phyloP scores from a whole-genome alignment of 2,329 filamentous ascomycete species.

The Penicillium freii region DNA sequence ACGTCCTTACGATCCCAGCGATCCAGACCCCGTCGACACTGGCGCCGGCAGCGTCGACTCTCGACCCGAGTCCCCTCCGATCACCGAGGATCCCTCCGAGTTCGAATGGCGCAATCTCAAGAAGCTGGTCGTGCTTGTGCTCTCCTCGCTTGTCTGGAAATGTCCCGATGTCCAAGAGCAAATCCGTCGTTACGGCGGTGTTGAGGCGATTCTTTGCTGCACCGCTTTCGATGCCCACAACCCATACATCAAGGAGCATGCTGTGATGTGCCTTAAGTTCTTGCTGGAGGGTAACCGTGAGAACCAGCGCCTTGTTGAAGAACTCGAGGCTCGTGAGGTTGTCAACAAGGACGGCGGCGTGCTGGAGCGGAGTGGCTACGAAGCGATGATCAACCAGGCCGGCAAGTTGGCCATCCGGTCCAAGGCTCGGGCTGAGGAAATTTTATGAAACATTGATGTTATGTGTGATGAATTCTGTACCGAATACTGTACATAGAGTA shows the following conservation, averaged over 20 bases:
- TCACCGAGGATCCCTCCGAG: slow-evolving; percentile 62
- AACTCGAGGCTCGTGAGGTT: slow-evolving; percentile 47
- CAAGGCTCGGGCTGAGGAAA: slow-evolving; percentile 27
- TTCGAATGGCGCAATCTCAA: slow-evolving; percentile 82
- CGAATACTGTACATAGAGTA: not conserved
- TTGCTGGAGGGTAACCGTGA: slow-evolving; percentile 52
- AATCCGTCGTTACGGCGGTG: slow-evolving; percentile 78
- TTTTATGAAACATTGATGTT: slow-evolving; percentile 7
- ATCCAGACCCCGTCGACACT: slow-evolving; percentile 42
- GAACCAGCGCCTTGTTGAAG: slow-evolving; percentile 54
- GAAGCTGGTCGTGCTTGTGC: slow-evolving; percentile 84
- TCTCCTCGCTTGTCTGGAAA: slow-evolving; percentile 86
- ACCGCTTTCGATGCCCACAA: slow-evolving; percentile 91
- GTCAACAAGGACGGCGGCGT: slow-evolving; percentile 42
- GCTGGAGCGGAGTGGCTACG: slow-evolving; percentile 43
- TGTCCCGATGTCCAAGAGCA: slow-evolving; percentile 82
- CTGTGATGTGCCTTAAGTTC: slow-evolving; percentile 83
- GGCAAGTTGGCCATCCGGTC: slow-evolving; percentile 44
- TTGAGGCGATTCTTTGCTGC: slow-evolving; percentile 83
- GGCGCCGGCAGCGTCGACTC: slow-evolving; percentile 41
- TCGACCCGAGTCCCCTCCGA: slow-evolving; percentile 47
- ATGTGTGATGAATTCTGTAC: slow-evolving; percentile 4
- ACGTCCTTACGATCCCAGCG: slow-evolving; percentile 60
- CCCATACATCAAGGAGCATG: slow-evolving; percentile 88
- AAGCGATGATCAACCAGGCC: slow-evolving; percentile 44